Percentiles rank a stretch among this genome's conserved stretches.
phyloP scores from a whole-genome alignment of 164 flowering plant genomes.

The Piper betle region DNA sequence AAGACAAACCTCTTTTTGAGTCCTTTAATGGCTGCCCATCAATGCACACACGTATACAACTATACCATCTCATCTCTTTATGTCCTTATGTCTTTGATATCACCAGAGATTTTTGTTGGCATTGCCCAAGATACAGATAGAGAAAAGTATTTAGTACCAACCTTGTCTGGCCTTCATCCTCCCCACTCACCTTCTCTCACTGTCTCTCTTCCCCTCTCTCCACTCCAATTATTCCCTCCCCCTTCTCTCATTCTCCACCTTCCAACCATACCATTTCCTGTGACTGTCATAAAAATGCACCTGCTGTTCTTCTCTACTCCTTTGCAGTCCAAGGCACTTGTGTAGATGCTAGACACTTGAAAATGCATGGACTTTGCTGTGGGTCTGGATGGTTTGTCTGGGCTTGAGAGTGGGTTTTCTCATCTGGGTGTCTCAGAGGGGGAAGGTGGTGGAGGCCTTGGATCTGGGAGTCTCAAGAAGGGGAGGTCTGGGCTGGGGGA shows the following conservation, averaged over 20 bases:
- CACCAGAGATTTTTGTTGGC: neutral
- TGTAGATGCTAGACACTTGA: conserved; percentile 3
- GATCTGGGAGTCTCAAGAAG: conserved; percentile 40
- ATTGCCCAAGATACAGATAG: neutral
- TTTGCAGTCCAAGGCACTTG: conserved; percentile 4
- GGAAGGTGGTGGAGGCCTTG: conserved; percentile 39
- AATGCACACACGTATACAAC: no score
- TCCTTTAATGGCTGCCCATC: neutral
- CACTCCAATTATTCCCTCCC: neutral
- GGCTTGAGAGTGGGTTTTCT: conserved; percentile 22
- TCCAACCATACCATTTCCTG: neutral
- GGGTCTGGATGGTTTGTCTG: conserved; percentile 36
- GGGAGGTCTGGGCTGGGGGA: conserved; percentile 25
- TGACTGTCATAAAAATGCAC: conserved; percentile 2
- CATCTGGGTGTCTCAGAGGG: conserved; percentile 23
- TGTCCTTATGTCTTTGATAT: no score
- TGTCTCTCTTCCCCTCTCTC: neutral
- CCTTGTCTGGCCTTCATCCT: neutral
- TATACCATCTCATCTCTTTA: no score
- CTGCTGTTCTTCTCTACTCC: conserved; percentile 12
- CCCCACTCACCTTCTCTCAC: neutral
- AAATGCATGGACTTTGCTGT: conserved; percentile 48
- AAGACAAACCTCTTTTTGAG: neutral
- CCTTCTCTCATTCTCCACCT: neutral
- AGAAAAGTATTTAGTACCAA: neutral